Conservation (phyloP, 768 basidiomycete species). For the Podaxis sp. region DNA sequence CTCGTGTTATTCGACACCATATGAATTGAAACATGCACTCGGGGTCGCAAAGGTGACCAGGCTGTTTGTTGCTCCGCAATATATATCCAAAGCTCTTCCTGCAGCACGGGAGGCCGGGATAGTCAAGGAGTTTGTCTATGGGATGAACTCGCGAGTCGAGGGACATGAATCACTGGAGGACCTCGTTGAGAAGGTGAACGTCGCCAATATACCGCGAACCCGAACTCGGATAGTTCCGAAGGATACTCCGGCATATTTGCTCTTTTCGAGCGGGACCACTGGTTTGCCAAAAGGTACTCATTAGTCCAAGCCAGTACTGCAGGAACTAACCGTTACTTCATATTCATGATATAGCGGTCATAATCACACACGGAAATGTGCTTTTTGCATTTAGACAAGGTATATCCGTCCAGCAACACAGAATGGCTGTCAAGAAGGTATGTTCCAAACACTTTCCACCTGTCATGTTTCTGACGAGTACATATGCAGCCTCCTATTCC, state of each 20-base stretch:
- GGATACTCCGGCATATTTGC: constrained; percentile 63
- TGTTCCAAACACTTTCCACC: constrained; percentile 24
- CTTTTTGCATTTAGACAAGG: constrained; percentile 41
- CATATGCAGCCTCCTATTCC: constrained; percentile 34
- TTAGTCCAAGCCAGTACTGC: neutral
- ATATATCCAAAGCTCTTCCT: constrained; percentile 27
- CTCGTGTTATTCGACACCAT: constrained; percentile 35
- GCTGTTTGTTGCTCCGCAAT: constrained; percentile 33
- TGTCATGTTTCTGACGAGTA: neutral
- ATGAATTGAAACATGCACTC: constrained; percentile 35
- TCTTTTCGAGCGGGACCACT: constrained; percentile 78
- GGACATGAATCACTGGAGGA: constrained; percentile 36
- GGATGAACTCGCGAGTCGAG: constrained; percentile 39
- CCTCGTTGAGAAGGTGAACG: constrained; percentile 40
- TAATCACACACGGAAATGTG: constrained; percentile 68
- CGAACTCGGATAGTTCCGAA: constrained; percentile 43
- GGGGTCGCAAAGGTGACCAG: constrained; percentile 30
- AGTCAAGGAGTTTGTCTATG: constrained; percentile 42
- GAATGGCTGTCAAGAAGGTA: constrained; percentile 28
- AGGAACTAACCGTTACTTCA: too few relatives aligned
- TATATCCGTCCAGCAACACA: constrained; percentile 28
- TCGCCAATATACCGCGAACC: constrained; percentile 35
- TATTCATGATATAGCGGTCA: constrained; percentile 45
- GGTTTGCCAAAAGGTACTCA: constrained; percentile 67
- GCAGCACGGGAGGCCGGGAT: constrained; percentile 33